phyloP scores from a whole-genome alignment of 345 rosid genomes.

The Sisymbrium altissimum region DNA sequence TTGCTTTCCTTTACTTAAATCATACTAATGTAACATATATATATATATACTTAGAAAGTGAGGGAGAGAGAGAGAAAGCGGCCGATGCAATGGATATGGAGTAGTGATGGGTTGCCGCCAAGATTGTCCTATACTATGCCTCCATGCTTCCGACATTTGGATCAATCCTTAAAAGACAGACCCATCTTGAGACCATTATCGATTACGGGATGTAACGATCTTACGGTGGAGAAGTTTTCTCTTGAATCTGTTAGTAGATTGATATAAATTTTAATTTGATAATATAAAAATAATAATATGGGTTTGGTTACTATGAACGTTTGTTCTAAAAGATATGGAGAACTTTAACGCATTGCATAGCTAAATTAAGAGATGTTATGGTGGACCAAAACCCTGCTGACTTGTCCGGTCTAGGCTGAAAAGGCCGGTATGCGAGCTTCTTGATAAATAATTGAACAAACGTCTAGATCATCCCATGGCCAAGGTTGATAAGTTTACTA shows the following conservation, averaged over 20 bases:
- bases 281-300: not conserved
- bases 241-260: not conserved
- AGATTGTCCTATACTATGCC: slow-evolving; percentile 56
- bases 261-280: not conserved
- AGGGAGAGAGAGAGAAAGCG: not conserved
- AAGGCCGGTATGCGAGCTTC: not conserved
- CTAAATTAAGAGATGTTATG: not conserved
- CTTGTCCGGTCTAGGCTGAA: not conserved
- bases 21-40: slow-evolving; percentile 8
- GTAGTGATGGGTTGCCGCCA: slow-evolving; percentile 63
- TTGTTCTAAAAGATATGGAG: not conserved
- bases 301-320: not conserved
- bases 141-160: slow-evolving; percentile 91
- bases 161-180: slow-evolving; percentile 49
- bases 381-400: not conserved
- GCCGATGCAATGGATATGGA: slow-evolving; percentile 27
- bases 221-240: slow-evolving; percentile 17
- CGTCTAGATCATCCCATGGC: no score
- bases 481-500: not conserved
- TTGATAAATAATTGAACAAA: not conserved
- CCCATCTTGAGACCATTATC: slow-evolving; percentile 26
- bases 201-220: slow-evolving; percentile 19
- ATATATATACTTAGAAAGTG: not conserved
- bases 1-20: slow-evolving; percentile 14
- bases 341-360: not conserved